These are phyloP conservation scores for Mollisia scopiformis DNA, from an alignment of 2,329 filamentous ascomycete genomes.

Conservation along the genomic window DNA sequence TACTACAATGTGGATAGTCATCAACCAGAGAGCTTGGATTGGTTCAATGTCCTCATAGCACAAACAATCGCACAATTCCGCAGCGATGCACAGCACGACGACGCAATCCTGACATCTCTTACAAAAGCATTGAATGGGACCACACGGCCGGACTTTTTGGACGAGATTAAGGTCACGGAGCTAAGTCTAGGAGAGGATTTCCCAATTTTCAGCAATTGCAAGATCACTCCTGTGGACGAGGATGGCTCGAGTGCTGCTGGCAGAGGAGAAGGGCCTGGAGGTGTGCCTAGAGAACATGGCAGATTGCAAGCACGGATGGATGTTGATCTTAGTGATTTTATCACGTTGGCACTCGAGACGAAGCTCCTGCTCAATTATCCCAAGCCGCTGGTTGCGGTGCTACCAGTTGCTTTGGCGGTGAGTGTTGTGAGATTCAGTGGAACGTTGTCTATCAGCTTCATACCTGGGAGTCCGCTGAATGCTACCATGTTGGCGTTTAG, in stretches of 20 bases:
- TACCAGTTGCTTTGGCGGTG: constrained; percentile 90
- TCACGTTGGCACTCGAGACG: constrained; percentile 92
- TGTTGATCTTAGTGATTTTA: constrained; percentile 93
- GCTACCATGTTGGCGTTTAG: constrained; percentile 91
- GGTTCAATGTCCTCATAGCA: constrained; percentile 97
- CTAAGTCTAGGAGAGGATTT: constrained; percentile 95
- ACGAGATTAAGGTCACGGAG: constrained; percentile 92
- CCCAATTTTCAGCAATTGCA: constrained; percentile 97
- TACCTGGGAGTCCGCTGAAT: constrained; percentile 70
- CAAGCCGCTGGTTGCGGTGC: constrained; percentile 81
- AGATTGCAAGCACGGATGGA: constrained; percentile 94
- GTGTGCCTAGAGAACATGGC: constrained; percentile 58
- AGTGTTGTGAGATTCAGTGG: constrained; percentile 94
- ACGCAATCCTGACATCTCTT: constrained; percentile 83
- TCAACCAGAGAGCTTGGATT: constrained; percentile 94
- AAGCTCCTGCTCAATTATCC: constrained; percentile 95
- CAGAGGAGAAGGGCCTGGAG: constrained; percentile 33
- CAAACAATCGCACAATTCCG: constrained; percentile 96
- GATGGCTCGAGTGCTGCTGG: constrained; percentile 64
- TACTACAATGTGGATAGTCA: constrained; percentile 97
- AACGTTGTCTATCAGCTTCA: constrained; percentile 90
- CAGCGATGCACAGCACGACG: constrained; percentile 88
- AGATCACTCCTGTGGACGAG: constrained; percentile 88
- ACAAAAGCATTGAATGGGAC: constrained; percentile 86
- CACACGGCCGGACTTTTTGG: constrained; percentile 85